These are phyloP conservation scores for Xanthoconium purpureum DNA, from an alignment of 768 basidiomycete genomes.

Conservation along the genomic window DNA sequence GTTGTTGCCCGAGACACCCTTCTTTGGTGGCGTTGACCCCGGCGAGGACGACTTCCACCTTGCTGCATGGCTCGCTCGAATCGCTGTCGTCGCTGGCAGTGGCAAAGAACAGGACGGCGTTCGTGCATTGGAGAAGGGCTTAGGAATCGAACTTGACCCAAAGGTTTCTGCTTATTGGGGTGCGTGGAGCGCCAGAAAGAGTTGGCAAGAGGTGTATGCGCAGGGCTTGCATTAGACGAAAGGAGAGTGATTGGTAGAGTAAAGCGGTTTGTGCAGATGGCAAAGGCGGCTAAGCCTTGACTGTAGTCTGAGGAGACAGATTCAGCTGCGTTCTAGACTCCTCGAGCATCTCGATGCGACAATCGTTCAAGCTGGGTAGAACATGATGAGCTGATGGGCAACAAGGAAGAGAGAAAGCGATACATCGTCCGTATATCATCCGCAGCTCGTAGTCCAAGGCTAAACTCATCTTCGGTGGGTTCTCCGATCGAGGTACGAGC, in stretches of 20 bases:
- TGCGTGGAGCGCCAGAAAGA: slow-evolving; percentile 44
- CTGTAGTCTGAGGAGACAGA: slow-evolving; percentile 11
- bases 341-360: slow-evolving; percentile 60
- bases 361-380: slow-evolving; percentile 53
- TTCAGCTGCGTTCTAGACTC: slow-evolving; percentile 49
- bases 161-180: slow-evolving; percentile 42
- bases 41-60: slow-evolving; percentile 58
- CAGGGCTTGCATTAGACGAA: slow-evolving; percentile 40
- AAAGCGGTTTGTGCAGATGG: neutral
- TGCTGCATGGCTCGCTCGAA: slow-evolving; percentile 50
- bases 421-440: slow-evolving; percentile 61
- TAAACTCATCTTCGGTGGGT: slow-evolving; percentile 66
- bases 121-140: slow-evolving; percentile 37
- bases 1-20: slow-evolving; percentile 41
- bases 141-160: slow-evolving; percentile 35
- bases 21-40: slow-evolving; percentile 45
- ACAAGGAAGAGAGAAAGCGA: neutral
- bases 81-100: slow-evolving; percentile 39
- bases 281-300: slow-evolving; percentile 7
- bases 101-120: slow-evolving; percentile 37
- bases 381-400: neutral
- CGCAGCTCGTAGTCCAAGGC: slow-evolving; percentile 58
- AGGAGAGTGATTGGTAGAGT: neutral
- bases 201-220: slow-evolving; percentile 45
- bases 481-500: slow-evolving; percentile 60